Base-by-base conservation (phyloP, 129 eudicot species). In the Kitagawia praeruptora region DNA sequence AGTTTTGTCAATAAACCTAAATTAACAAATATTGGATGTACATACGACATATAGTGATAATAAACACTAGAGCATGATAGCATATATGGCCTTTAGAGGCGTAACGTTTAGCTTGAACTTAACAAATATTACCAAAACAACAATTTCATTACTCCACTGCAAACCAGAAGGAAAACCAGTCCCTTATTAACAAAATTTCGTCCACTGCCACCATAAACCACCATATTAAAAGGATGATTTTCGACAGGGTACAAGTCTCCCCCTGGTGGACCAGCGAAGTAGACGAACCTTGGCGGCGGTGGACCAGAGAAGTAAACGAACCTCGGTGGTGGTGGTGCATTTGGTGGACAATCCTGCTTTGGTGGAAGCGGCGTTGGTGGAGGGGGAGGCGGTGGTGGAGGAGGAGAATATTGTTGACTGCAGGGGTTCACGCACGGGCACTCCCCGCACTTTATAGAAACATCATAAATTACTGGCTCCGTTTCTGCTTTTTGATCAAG, bases 391-490 rank as follows among this genome's bases (percentile, higher is more conserved):
- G 75, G 46, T 2, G 76, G 76, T 6, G 76, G 82, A 13, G 90
- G 88, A 3, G 85, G 75, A 3, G 79, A 81, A 21, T 25, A 85
- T 19, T 75, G 88, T 47, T 58, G 82, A 73, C 74, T 77, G 78
- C 96, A 91, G 51, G 90, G 91, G 77, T 85, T 87, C 45, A 67
- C 76, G 70, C 96, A 91, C 1, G 96, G 90, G 75, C 96, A 91
- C 54, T 81, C 86, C 19, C 91, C 93, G 15, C 96, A 91, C 76
- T 89, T 91, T n/a, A 89, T 85, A 18, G 87, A 80, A 34, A 87
- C 34, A 72, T 87, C 45, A 13, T 85, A 87, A 6, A 82, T 27
- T 27, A 31, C 84, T 78, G 82, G 82, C 28, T 63, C 81, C 40
- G 31, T 18, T 31, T 73, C 63, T 39, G 46, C 47, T 37, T 75